Evolutionary conservation across 2,329 filamentous ascomycete species (phyloP).

Genomic region (Fusarium oxysporum): DNA sequence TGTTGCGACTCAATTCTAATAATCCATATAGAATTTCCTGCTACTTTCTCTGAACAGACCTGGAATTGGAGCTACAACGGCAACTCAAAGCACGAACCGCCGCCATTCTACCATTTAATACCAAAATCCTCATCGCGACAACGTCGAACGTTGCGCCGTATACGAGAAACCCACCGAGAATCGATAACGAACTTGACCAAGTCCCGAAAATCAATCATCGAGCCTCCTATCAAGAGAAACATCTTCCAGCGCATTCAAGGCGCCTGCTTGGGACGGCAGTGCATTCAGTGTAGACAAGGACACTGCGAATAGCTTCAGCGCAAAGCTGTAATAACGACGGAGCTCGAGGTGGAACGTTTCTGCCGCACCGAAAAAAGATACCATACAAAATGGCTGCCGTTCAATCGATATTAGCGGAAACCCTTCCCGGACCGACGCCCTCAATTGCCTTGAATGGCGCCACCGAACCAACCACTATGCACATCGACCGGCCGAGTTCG

Average conservation of each 20-base stretch:
- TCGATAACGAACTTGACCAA: not conserved
- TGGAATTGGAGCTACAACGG: not conserved
- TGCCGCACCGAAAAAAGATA: not conserved
- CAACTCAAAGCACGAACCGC: not conserved
- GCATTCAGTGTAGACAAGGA: slow-evolving; percentile 16
- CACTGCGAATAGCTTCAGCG: slow-evolving; percentile 23
- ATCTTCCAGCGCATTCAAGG: slow-evolving; percentile 13
- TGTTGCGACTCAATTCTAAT: slow-evolving; percentile 15
- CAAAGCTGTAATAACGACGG: slow-evolving; percentile 9
- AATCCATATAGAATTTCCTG: not conserved
- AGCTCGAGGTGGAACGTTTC: slow-evolving; percentile 9
- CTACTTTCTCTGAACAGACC: not conserved
- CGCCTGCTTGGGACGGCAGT: slow-evolving; percentile 21
- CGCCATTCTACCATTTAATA: not conserved
- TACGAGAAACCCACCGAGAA: not conserved
- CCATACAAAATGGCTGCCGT: slow-evolving; percentile 53
- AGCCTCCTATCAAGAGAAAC: not conserved
- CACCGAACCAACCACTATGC: slow-evolving; percentile 44
- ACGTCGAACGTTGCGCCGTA: slow-evolving; percentile 6
- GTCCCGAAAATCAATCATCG: slow-evolving; percentile 5
- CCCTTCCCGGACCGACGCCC: slow-evolving; percentile 47
- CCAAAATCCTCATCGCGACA: not conserved
- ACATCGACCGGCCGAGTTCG: slow-evolving; percentile 52
- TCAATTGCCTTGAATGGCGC: slow-evolving; percentile 42
- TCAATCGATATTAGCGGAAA: slow-evolving; percentile 52